Evolutionary conservation across 2,329 filamentous ascomycete species (phyloP).

Genomic region (Madurella fahalii): DNA sequence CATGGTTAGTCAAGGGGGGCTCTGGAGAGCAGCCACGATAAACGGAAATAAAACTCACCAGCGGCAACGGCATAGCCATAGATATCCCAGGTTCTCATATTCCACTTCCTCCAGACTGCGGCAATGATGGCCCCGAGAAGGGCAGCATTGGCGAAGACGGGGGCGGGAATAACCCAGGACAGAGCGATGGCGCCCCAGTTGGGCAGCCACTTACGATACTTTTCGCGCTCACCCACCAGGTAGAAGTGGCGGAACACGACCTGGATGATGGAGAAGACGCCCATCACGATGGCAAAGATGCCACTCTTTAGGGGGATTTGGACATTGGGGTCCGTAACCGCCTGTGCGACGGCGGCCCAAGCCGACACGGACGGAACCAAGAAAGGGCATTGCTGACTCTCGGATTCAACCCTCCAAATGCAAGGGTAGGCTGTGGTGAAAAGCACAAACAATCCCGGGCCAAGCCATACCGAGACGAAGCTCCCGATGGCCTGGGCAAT

Average conservation of each 20-base stretch:
- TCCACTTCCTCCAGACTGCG: slow-evolving; percentile 51
- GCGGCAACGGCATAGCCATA: slow-evolving; percentile 54
- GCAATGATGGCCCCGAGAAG: slow-evolving; percentile 51
- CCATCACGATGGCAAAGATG: slow-evolving; percentile 55
- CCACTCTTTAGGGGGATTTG: slow-evolving; percentile 52
- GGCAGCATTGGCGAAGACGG: slow-evolving; percentile 56
- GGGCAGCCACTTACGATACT: slow-evolving; percentile 53
- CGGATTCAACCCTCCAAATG: slow-evolving; percentile 45
- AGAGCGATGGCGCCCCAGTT: slow-evolving; percentile 61
- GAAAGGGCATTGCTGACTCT: slow-evolving; percentile 53
- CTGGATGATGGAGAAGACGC: slow-evolving; percentile 47
- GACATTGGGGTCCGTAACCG: slow-evolving; percentile 54
- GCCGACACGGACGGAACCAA: slow-evolving; percentile 59
- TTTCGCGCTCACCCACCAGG: slow-evolving; percentile 49
- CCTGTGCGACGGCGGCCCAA: slow-evolving; percentile 62
- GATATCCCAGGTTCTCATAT: slow-evolving; percentile 49
- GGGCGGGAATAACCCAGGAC: slow-evolving; percentile 54
- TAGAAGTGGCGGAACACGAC: slow-evolving; percentile 53
- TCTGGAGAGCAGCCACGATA: neutral
- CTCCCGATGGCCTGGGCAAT: slow-evolving; percentile 61
- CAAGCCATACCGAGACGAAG: slow-evolving; percentile 61
- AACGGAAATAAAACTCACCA: slow-evolving; percentile 17
- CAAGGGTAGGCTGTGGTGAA: slow-evolving; percentile 67
- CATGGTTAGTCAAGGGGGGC: neutral
- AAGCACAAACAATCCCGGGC: slow-evolving; percentile 63